These are phyloP conservation scores for Penicillium cosmopolitanum DNA, from an alignment of 495 filamentous ascomycete species.

Conservation along the genomic window DNA sequence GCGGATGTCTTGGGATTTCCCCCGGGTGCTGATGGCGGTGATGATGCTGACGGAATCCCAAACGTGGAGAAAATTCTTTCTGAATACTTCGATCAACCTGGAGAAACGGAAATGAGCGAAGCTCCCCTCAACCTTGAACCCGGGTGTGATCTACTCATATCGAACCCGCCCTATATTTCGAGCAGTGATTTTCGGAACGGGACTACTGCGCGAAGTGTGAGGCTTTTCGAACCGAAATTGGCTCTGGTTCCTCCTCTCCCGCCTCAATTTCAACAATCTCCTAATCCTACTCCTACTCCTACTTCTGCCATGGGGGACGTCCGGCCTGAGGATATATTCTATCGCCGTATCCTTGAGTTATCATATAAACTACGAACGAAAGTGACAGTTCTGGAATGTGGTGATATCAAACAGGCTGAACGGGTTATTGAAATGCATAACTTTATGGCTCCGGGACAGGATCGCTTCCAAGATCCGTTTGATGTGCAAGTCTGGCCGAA, in stretches of 20 bases:
- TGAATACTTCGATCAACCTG: not conserved
- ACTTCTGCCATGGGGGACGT: not conserved
- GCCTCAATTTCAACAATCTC: not conserved
- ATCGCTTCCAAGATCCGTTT: too few relatives aligned
- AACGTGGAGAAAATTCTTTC: constrained; percentile 19
- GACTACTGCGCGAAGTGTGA: constrained; percentile 70
- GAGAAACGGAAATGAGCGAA: too few relatives aligned
- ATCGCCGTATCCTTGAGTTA: constrained; percentile 34
- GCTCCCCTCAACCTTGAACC: not conserved
- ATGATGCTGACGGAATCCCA: not conserved
- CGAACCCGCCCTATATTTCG: constrained; percentile 94
- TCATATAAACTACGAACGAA: constrained; percentile 25
- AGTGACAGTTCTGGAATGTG: constrained; percentile 44
- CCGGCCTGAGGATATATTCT: constrained; percentile 45
- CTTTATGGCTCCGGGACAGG: constrained; percentile 2
- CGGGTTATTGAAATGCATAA: constrained; percentile 33
- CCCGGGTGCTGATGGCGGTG: too few relatives aligned
- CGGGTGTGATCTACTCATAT: constrained; percentile 71
- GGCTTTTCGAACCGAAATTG: constrained; percentile 74
- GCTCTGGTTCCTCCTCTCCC: constrained; percentile 68
- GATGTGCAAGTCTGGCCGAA: constrained; percentile 27
- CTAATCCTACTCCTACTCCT: not conserved
- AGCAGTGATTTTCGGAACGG: constrained; percentile 52
- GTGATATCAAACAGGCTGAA: constrained; percentile 37
- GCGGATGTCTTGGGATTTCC: constrained; percentile 57